Conservation (phyloP, 352 stramenopile species). For the Phytophthora pinifolia region DNA sequence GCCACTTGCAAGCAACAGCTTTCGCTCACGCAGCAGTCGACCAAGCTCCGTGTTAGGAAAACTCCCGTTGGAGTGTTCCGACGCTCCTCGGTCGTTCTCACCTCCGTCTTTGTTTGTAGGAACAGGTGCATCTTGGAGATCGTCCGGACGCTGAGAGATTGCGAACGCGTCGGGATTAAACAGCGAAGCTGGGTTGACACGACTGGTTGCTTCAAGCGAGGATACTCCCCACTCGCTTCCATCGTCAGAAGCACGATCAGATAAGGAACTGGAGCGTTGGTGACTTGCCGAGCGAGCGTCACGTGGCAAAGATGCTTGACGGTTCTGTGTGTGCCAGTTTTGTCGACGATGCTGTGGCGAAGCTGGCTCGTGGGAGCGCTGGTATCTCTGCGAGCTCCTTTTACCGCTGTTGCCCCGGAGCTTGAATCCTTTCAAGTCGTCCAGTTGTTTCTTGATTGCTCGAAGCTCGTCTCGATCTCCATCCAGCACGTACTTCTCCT, state of each 20-base stretch:
- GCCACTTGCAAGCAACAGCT: constrained; percentile 58
- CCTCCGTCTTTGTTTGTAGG: background rate
- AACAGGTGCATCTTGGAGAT: background rate
- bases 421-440: constrained; percentile 63
- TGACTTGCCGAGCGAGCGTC: constrained; percentile 9
- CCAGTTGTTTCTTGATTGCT: constrained; percentile 82
- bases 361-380: constrained; percentile 6
- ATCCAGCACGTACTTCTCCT: constrained; percentile 80
- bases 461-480: constrained; percentile 77
- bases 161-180: constrained; percentile 1
- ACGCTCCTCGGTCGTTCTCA: background rate
- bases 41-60: constrained; percentile 33
- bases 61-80: constrained; percentile 1
- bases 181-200: background rate
- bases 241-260: constrained; percentile 11
- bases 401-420: constrained; percentile 11
- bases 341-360: constrained; percentile 11
- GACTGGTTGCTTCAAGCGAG: constrained; percentile 13
- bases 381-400: constrained; percentile 2
- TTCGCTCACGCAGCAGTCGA: constrained; percentile 52
- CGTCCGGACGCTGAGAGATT: background rate
- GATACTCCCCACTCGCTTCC: constrained; percentile 11
- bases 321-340: constrained; percentile 17
- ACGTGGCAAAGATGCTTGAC: constrained; percentile 9
- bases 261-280: constrained; percentile 10